Evolutionary conservation across 257 asterid genomes (phyloP), one percentile per base, ranked within the genome.

Genomic region (Nicotiana benthamiana): DNA sequence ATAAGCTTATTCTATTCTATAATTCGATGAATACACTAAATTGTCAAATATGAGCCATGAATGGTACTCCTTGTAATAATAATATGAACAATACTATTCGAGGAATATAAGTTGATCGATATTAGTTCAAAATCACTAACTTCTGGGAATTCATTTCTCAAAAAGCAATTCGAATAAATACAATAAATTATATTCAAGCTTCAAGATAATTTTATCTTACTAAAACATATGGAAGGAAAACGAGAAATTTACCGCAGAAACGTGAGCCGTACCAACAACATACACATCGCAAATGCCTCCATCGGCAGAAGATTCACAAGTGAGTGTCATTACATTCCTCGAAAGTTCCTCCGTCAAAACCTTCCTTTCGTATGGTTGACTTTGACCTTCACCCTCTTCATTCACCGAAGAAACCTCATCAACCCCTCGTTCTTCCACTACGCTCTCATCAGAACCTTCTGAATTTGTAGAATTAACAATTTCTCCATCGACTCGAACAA

Each of bases 191-290:
- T 6, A 20, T 20, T 18, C 57, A 70, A 43, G 13, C 34, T 15
- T 70, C 13, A 70, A 22, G 9, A 70, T 22, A 40, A 27, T 13
- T 20, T 70, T 43, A 32, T 68, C 34, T 43, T 52, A 75, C 30
- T 79, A 56, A 68, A 81, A 27, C 28, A 10, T 75, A 36, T 30
- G 11, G 77, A 68, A 68, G 77, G 43, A 68, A 68, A 68, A 68
- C 56, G 11, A 6, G 20, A 40, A 68, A 20, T 40, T 70, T 70
- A 70, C 57, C 22, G 20, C 77, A 43, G 54, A 77, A 81, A 93
- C 98, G 80, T 95, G 98, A 36, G 97, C 97, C 3, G 98, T 95
- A 36, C 99, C 98, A 51, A 93, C 92, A 83, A 95, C 65, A 86
- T 92, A 92, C 51, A 95, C 96, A 82, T 95, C 96, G 82, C 98